Base-by-base conservation (phyloP, 1,284 basidiomycete genomes). In the Anthracocystis panici-leucophaei region DNA sequence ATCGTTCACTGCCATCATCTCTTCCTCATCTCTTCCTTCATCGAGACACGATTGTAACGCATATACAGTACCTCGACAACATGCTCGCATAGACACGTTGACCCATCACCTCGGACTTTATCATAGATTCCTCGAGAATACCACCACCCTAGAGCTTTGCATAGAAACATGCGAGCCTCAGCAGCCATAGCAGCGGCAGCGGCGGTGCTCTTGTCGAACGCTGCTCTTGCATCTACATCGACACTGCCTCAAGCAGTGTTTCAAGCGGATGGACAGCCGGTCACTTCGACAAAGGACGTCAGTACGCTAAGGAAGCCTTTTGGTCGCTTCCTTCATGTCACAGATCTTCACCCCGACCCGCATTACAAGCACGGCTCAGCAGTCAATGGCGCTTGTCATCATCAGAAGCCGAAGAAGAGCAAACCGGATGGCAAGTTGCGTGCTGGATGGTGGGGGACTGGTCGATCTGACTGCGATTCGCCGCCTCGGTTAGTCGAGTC, bases 291-390 rank as follows among this genome's bases (percentile, higher is more conserved):
- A 27, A 14, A 44, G 0, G 33, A 52, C 10, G 46, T 60, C 55
- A 35, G 31, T 16, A 20, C 40, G 6, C n/a, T 29, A 16, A 40
- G 67, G 18, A 70, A 64, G 33, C 74, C 69, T 1, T 89, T 89
- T 66, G 92, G 92, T 3, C 89, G 91, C 42, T 93, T 93, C 85
- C 85, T 93, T 21, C 89, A 90, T 78, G 90, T 93, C 75, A 93
- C 92, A 44, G 92, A 94, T 85, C 89, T 93, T 71, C 92, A 94
- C 82, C 91, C 92, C 27, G 92, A 93, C 86, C 88, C 89, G 29
- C 86, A 88, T 88, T 65, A 90, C 89, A 86, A 88, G 89, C 82
- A 88, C 88, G 83, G 88, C 87, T 78, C 85, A 84, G 61, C 76
- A 7, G 75, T 76, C 57, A 69, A 61, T 33, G 68, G 56, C 6